Conservation (phyloP, 2,329 filamentous ascomycete genomes). For the Alternaria ventricosa region DNA sequence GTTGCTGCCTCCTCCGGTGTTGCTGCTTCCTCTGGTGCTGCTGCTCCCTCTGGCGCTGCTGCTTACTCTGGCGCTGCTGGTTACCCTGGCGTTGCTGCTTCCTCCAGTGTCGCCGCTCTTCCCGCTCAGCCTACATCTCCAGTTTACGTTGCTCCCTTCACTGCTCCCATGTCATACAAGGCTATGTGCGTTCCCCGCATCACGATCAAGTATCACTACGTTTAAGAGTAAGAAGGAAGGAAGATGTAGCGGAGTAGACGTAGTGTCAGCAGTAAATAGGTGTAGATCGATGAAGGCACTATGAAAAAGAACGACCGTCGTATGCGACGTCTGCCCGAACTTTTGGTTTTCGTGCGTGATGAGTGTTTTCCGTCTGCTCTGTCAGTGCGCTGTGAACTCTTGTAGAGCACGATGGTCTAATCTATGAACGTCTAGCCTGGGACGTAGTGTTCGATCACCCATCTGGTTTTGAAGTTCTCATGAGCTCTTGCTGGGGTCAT, state of each 20-base stretch:
- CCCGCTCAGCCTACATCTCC: constrained; percentile 29
- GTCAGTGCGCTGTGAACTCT: constrained; percentile 18
- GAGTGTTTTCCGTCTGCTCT: constrained; percentile 24
- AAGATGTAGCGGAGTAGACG: constrained; percentile 23
- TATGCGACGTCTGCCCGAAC: constrained; percentile 21
- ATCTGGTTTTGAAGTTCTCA: too few species aligned
- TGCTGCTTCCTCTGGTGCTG: constrained; percentile 9
- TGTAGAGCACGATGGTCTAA: constrained; percentile 14
- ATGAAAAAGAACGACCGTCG: constrained; percentile 21
- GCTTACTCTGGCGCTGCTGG: constrained; percentile 5
- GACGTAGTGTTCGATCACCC: not conserved
- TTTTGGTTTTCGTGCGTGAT: constrained; percentile 26
- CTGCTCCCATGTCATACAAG: constrained; percentile 22
- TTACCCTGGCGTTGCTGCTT: not conserved
- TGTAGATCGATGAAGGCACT: constrained; percentile 22
- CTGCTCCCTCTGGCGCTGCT: constrained; percentile 4
- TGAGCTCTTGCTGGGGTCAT: too few species aligned
- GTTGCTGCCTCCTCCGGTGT: not conserved
- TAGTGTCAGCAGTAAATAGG: constrained; percentile 26
- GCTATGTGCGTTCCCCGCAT: constrained; percentile 24
- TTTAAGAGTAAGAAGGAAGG: constrained; percentile 24
- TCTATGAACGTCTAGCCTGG: constrained; percentile 4
- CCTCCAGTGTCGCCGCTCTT: constrained; percentile 19
- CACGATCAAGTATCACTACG: constrained; percentile 25
- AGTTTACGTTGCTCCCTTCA: constrained; percentile 26